These are phyloP conservation scores for Stereum hirsutum DNA, from an alignment of 1,284 basidiomycete genomes.

Conservation along the genomic window DNA sequence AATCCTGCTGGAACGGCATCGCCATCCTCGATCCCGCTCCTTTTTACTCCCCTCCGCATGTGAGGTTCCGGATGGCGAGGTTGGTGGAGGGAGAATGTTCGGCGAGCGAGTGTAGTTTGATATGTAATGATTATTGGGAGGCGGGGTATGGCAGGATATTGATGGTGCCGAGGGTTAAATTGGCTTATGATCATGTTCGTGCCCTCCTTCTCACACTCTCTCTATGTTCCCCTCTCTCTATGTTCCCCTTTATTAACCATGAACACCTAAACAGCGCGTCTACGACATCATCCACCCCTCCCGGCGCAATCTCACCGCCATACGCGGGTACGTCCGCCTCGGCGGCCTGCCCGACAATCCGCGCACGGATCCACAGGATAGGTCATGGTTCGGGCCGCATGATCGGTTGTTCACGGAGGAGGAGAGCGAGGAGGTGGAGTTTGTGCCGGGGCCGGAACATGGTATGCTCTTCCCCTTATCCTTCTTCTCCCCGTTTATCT, in stretches of 20 bases:
- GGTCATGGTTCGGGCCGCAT: conserved; percentile 92
- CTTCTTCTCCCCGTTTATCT: no score
- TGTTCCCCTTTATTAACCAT: no score
- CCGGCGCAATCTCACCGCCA: conserved; percentile 85
- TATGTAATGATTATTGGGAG: conserved; percentile 94
- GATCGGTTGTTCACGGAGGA: conserved; percentile 86
- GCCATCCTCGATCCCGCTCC: conserved; percentile 90
- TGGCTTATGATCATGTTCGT: conserved; percentile 85
- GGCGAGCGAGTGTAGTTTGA: conserved; percentile 87
- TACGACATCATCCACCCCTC: conserved; percentile 89
- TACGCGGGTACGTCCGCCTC: conserved; percentile 82
- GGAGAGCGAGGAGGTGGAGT: conserved; percentile 69
- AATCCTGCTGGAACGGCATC: conserved; percentile 96
- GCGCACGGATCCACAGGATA: conserved; percentile 88
- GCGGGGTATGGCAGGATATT: conserved; percentile 89
- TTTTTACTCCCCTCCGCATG: conserved; percentile 82
- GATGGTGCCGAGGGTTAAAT: conserved; percentile 93
- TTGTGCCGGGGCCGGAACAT: conserved; percentile 75
- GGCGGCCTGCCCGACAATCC: conserved; percentile 93
- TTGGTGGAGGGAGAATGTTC: conserved; percentile 82
- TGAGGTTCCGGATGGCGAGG: conserved; percentile 88
- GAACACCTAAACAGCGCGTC: conserved; percentile 73
- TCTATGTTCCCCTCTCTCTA: no score
- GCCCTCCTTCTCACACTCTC: not conserved
- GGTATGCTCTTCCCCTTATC: conserved; percentile 44